phyloP scores from a whole-genome alignment of 108 stramenopile species.

The Pseudonitzschia pungens region DNA sequence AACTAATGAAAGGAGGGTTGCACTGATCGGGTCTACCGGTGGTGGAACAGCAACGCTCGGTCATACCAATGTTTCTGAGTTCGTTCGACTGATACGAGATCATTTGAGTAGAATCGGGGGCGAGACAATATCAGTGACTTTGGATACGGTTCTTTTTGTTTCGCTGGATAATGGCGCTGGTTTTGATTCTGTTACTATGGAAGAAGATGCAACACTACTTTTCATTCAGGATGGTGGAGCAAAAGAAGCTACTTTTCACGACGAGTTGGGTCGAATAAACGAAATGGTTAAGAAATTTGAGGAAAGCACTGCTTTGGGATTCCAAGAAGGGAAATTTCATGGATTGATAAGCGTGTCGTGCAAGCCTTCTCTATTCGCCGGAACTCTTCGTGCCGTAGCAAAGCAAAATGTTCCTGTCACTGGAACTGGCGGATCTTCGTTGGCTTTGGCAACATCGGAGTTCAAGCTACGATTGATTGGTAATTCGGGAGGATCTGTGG shows the following conservation, averaged over 20 bases:
- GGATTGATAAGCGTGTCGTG: conserved; percentile 59
- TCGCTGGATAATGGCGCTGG: conserved; percentile 39
- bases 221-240: conserved; percentile 20
- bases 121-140: not conserved
- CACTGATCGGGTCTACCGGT: conserved; percentile 52
- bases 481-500: conserved; percentile 70
- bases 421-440: conserved; percentile 65
- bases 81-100: conserved; percentile 42
- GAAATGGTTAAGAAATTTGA: conserved; percentile 28
- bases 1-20: conserved; percentile 23
- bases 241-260: conserved; percentile 6
- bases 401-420: conserved; percentile 42
- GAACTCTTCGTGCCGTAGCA: conserved; percentile 37
- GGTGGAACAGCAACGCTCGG: conserved; percentile 65
- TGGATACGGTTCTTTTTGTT: conserved; percentile 48
- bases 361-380: conserved; percentile 30
- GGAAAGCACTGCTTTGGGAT: conserved; percentile 16
- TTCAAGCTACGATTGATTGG: conserved; percentile 53
- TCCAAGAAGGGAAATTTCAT: conserved; percentile 26
- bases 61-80: conserved; percentile 39
- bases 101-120: conserved; percentile 29
- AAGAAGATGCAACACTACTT: conserved; percentile 34
- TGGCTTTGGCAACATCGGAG: conserved; percentile 39
- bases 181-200: conserved; percentile 44
- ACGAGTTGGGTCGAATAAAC: conserved; percentile 42